Base-by-base conservation (phyloP, 1,139 yeast genomes). In the Suzukiozyma palmioleophila region DNA sequence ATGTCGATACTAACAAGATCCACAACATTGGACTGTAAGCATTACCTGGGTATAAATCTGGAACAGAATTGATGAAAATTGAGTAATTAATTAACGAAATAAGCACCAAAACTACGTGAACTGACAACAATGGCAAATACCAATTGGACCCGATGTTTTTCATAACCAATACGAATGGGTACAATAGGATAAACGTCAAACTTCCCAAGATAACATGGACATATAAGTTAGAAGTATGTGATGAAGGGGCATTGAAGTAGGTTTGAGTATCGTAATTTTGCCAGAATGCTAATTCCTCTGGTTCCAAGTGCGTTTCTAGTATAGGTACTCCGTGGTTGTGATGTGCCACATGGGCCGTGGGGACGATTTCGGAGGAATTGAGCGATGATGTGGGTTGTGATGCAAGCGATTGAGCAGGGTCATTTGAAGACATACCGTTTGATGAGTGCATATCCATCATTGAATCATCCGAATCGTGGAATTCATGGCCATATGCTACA, bases 241-340 rank as follows among this genome's bases (percentile, higher is more conserved):
- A 59, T 1, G 73, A 55, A 1, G 73, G 75, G n/a, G 78, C 62
- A 10, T 75, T 79, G 60, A 87, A 77, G 58, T 75, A 89, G 11
- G 88, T 84, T 6, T 94, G 83, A n/a, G 95, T 79, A 53, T 85
- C 79, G 61, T 88, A 90, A 29, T 62, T 59, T 41, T 81, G 82
- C 97, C 97, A 90, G 59, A 73, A 89, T 21, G 73, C 59, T 40
- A 79, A 66, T 59, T 89, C 96, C 40, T 79, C 84, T 0, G 92
- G 85, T 30, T 80, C 72, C 36, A 89, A 66, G 24, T 77, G 54
- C 1, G 87, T 84, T 37, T 85, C 68, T 35, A 89, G 67, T 33
- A 89, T 85, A 0, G 96, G 92, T 44, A 76, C 57, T 1, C 96
- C 96, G 53, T 88, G 96, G 42, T 64, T 54, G 52, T 77, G 81